Evolutionary conservation across 352 stramenopile species (phyloP).

Genomic region (Globisporangium apiculatum): DNA sequence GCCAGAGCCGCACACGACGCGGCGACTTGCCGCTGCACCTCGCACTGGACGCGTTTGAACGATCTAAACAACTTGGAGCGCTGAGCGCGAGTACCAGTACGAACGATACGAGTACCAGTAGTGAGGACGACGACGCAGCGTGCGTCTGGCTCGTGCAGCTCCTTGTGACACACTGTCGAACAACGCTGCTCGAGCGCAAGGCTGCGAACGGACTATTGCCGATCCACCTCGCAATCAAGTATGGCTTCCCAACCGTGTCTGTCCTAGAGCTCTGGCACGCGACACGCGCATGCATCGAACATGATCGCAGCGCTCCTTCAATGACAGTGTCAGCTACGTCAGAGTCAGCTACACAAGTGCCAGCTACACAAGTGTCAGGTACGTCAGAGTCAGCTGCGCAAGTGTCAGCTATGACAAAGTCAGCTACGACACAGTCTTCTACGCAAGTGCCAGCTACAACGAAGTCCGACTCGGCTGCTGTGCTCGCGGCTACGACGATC

Average conservation of each 20-base stretch:
- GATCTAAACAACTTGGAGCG: constrained; percentile 8
- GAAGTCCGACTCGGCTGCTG: background rate
- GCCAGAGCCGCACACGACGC: constrained; percentile 21
- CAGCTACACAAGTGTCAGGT: too few relatives aligned
- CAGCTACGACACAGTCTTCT: too few relatives aligned
- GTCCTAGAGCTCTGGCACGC: constrained; percentile 15
- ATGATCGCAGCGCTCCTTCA: too few relatives aligned
- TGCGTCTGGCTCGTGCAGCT: constrained; percentile 26
- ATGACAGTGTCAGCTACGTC: too few relatives aligned
- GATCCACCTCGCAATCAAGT: constrained; percentile 40
- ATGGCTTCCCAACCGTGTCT: constrained; percentile 18
- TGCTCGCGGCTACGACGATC: constrained; percentile 23
- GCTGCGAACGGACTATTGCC: constrained; percentile 24
- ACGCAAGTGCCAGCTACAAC: too few relatives aligned
- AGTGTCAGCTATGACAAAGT: too few relatives aligned
- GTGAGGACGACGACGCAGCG: too few relatives aligned
- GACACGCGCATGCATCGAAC: constrained; percentile 3
- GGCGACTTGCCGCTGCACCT: constrained; percentile 49
- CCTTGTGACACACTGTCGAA: constrained; percentile 16
- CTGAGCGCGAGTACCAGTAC: too few relatives aligned
- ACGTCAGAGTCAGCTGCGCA: too few relatives aligned
- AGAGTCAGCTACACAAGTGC: too few relatives aligned
- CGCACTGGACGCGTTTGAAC: constrained; percentile 33
- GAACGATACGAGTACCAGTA: background rate
- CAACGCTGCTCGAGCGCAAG: constrained; percentile 15